Base-by-base conservation (phyloP, 176 grass and related monocot species). In the Typha latifolia region DNA sequence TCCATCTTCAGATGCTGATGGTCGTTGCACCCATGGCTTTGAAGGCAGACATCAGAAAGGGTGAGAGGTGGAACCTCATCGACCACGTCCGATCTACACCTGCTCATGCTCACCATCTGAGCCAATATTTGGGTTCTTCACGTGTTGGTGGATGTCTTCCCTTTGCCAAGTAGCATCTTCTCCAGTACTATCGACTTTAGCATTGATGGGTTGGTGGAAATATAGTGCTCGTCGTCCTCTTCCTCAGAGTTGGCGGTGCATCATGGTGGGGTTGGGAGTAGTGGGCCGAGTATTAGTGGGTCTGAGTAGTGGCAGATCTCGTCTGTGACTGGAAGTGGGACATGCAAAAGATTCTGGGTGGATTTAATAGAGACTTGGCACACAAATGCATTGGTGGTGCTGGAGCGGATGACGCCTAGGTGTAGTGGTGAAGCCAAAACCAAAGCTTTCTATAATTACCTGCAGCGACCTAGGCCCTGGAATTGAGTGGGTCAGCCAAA, bases 51-150 rank as follows among this genome's bases (percentile, higher is more conserved):
- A 47, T 55, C 6, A 61, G 61, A 14, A 68, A 79, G 24, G 61
- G 59, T 13, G 14, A 65, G 48, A 64, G 5, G 48, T 72, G 77
- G 77, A 31, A 68, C n/a, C 32, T 59, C 16, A 65, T 66, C 68
- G 68, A 72, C 62, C 57, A 52, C 47, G 61, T 72, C 3, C 49
- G 77, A n/a, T n/a, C n/a, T n/a, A 15, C 68, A 79, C 47, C 12
- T 72, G 3, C 48, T 79, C 23, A 72, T 72, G 77, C 61, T 79
- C 16, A 57, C 68, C 16, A 49, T 79, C 16, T 72, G 68, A 59
- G 79, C 43, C 14, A 81, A 81, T 18, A 48, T 74, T 8, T 75
- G 48, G 79, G 15, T 81, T 21, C 79, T 81, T 5, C 71, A 47
- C 12, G 51, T 67, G 34, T 11, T 81, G 2, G 75, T 47, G 26